Conservation (phyloP, 441 rosid species). For the Pelargonium australe region DNA sequence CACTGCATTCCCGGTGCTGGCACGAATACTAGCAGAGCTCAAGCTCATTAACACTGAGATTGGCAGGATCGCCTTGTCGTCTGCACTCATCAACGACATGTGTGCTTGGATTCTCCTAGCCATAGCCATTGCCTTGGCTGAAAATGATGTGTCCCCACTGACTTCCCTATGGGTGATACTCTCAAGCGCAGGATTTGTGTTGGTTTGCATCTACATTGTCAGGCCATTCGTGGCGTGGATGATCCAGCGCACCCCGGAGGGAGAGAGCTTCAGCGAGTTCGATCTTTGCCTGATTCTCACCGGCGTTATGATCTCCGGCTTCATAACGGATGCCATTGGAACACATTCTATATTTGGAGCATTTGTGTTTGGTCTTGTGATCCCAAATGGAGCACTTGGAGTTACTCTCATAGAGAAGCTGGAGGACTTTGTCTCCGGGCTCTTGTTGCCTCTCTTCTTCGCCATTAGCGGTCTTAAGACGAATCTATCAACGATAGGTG, state of each 20-base stretch:
- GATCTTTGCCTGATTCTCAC: constrained; percentile 79
- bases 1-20: constrained; percentile 90
- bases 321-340: constrained; percentile 87
- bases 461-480: constrained; percentile 92
- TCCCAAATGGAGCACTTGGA: constrained; percentile 89
- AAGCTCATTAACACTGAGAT: constrained; percentile 80
- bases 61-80: constrained; percentile 81
- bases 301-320: constrained; percentile 91
- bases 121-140: constrained; percentile 75
- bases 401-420: constrained; percentile 76
- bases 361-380: constrained; percentile 79
- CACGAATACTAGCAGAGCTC: constrained; percentile 84
- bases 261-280: constrained; percentile 75
- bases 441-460: constrained; percentile 83
- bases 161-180: constrained; percentile 72
- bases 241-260: constrained; percentile 71
- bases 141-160: constrained; percentile 42
- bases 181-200: constrained; percentile 44
- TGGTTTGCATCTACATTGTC: constrained; percentile 49
- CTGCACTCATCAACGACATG: constrained; percentile 85
- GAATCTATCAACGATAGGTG: too few species aligned
- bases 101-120: constrained; percentile 84
- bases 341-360: constrained; percentile 97
- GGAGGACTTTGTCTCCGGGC: constrained; percentile 90
- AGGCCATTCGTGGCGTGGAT: constrained; percentile 70